Evolutionary conservation across 768 basidiomycete genomes (phyloP), one percentile per base, ranked within the genome.

Genomic region (Pisolithus marmoratus): DNA sequence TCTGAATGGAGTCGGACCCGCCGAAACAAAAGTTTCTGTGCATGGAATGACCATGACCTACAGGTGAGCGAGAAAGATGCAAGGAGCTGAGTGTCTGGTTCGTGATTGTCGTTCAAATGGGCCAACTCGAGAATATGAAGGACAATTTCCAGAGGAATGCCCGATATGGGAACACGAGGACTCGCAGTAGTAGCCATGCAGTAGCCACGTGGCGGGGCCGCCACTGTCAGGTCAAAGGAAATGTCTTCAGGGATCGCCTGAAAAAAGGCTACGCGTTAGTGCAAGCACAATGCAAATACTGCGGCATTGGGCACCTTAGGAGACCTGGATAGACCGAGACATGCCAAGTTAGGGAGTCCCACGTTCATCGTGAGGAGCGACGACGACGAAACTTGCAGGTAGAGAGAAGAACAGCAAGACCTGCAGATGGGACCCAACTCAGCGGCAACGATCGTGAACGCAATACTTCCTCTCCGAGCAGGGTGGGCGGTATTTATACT

Each of bases 1-100:
- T 79, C 76, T 36, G 78, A 80, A 46, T 73, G 70, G 42, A 89
- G 75, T 27, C 70, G 70, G 50, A 86, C 78, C 43, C 72, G 68
- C 50, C 73, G 72, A 66, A 87, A 89, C 44, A 88, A 71, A 17
- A 85, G 74, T 51, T 75, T 79, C 65, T 90, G 87, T 0, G 83
- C 76, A 26, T 76, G 70, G n/a, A 67, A 58, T 1, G 84, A 79
- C 86, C 87, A 89, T 23, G 77, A 72, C 63, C 71, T 75, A 74
- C 79, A 87, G 22, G 89, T 83, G 45, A 88, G 76, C 3, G 84
- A 70, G 59, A 79, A 84, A 44, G 74, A 64, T 47, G 63, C 66
- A 45, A 88, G 72, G 19, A 85, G 70, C 12, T 64, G 57, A 38
- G 66, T 62, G 57, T 77, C 69, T 4, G 68, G 60, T 46, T 68